These are phyloP conservation scores for Saksenaea vasiformis DNA, from an alignment of 371 early-diverging fungal genomes.

Conservation along the genomic window DNA sequence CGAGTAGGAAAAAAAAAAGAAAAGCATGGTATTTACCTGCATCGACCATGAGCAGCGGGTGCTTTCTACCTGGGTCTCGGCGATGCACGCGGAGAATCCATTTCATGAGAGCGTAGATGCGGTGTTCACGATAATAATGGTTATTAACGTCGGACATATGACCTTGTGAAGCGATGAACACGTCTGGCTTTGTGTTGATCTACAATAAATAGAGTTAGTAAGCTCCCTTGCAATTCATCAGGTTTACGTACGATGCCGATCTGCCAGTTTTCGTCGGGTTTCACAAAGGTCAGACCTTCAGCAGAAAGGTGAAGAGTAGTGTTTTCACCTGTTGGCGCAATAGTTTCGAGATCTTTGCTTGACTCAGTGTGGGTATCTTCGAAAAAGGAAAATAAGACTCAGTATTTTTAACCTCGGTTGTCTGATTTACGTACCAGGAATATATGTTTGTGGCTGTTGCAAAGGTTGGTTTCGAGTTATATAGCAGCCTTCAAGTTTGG, in stretches of 20 bases:
- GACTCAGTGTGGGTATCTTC: conserved; percentile 25
- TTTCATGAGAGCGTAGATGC: conserved; percentile 50
- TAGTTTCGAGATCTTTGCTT: conserved; percentile 23
- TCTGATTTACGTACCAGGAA: conserved; percentile 12
- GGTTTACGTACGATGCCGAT: conserved; percentile 8
- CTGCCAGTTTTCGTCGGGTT: conserved; percentile 5
- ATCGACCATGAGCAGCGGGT: conserved; percentile 47
- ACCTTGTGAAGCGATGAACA: conserved; percentile 41
- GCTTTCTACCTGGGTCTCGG: conserved; percentile 32
- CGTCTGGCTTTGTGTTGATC: conserved; percentile 50
- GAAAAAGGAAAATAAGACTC: not conserved
- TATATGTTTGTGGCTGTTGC: conserved; percentile 10
- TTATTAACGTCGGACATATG: conserved; percentile 29
- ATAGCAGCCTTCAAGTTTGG: conserved; percentile 8
- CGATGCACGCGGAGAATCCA: conserved; percentile 52
- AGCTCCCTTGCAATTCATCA: not conserved
- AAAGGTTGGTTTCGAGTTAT: conserved; percentile 8
- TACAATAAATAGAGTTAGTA: conserved; percentile 10
- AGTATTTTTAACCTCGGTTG: not conserved
- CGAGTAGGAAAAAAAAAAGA: not conserved
- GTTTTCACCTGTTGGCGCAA: conserved; percentile 40
- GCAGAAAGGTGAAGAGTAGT: conserved; percentile 23
- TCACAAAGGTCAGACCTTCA: conserved; percentile 4
- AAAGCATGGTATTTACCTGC: conserved; percentile 26
- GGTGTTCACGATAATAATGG: conserved; percentile 45